Evolutionary conservation across 805 yeast genomes (phyloP), one percentile per base, ranked within the genome.

Genomic region (Grigorovia humatica): DNA sequence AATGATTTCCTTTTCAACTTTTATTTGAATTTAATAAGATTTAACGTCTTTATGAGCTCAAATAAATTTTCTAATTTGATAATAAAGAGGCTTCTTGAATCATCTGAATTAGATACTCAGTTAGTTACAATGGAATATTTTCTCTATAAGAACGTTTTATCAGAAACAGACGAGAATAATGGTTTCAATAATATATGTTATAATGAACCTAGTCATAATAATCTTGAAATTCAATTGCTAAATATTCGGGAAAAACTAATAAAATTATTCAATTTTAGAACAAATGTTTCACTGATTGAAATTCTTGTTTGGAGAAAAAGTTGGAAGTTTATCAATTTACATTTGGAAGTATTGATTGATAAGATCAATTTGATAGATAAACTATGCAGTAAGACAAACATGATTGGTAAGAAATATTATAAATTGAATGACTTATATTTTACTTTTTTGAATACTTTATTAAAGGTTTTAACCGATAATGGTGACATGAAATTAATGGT

Each of bases 91-190:
- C 42, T 66, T 43, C 49, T 67, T 48, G 30, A 58, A 59, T 67
- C 67, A 3, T 60, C 68, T 7, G 61, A 63, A 46, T 48, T 59
- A 38, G 69, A 66, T 30, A 46, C 49, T 15, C 60, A 60, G 48
- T 46, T 64, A 29, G 66, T 57, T 1, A 59, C 67, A 2, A 62
- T 66, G 46, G 63, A 62, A 48, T 46, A 55, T 20, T 66, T 63
- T 48, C 38, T 64, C 12, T 51, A 57, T 32, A 49, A 56, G 27
- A 23, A 23, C 27, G 27, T 4, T 6, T 23, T 23, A 23, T 6
- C 27, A 6, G 6, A 23, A 23, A 23, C 27, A 23, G 27, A 23
- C 3, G 27, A 6, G 6, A 23, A 23, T 23, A 23, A 3, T 23
- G 3, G 27, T 23, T 23, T 23, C 27, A 23, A 23, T 23, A 23